These are phyloP conservation scores for Globisporangium camurandrum DNA, from an alignment of 352 stramenopile genomes.

Conservation along the genomic window DNA sequence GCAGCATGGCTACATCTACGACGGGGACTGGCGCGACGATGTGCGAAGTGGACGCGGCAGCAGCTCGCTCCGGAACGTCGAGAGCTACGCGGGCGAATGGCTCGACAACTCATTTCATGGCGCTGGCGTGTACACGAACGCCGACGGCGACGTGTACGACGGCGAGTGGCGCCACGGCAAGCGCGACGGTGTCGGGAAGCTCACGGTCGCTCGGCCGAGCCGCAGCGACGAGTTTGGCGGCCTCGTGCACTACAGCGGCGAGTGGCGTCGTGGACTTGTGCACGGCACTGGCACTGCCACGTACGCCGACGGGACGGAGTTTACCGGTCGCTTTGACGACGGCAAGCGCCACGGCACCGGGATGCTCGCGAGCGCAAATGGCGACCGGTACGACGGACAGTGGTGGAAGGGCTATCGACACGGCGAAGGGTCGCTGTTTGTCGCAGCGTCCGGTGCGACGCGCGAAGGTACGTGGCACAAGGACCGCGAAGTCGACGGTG, in stretches of 20 bases:
- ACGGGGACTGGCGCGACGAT: constrained; percentile 70
- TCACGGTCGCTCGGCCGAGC: constrained; percentile 21
- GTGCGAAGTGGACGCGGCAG: constrained; percentile 61
- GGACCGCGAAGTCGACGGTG: constrained; percentile 43
- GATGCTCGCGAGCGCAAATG: constrained; percentile 26
- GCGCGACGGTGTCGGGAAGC: constrained; percentile 54
- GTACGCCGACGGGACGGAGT: constrained; percentile 85
- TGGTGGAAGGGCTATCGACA: constrained; percentile 73
- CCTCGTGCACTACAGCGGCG: constrained; percentile 55
- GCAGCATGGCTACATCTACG: constrained; percentile 60
- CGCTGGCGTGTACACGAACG: constrained; percentile 53
- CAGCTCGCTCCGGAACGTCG: constrained; percentile 56
- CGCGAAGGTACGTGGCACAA: constrained; percentile 68
- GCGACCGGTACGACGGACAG: constrained; percentile 59
- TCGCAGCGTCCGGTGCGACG: constrained; percentile 42
- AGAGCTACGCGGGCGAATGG: constrained; percentile 73
- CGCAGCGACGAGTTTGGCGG: constrained; percentile 29
- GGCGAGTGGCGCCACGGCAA: constrained; percentile 54
- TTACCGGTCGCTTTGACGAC: constrained; percentile 74
- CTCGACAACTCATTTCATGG: constrained; percentile 58
- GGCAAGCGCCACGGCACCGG: constrained; percentile 73
- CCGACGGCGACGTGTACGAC: constrained; percentile 53
- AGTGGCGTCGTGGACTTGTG: constrained; percentile 52
- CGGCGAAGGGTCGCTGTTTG: constrained; percentile 50
- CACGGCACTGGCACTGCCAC: constrained; percentile 77